These are phyloP conservation scores for Hericium alpestre DNA, from an alignment of 768 basidiomycete species.

Conservation along the genomic window DNA sequence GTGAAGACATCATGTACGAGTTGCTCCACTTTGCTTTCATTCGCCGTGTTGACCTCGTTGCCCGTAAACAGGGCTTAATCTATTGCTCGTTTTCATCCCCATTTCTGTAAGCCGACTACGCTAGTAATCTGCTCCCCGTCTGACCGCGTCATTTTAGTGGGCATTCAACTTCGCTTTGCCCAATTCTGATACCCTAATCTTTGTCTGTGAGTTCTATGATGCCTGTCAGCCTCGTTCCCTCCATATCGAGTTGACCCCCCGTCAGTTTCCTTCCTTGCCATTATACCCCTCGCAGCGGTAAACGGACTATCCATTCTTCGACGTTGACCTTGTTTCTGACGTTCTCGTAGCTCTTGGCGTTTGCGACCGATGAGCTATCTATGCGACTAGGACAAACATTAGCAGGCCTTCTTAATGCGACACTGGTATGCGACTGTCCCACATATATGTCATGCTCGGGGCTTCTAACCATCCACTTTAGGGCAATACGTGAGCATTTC, in stretches of 20 bases:
- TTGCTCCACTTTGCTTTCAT: not conserved
- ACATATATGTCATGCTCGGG: not conserved
- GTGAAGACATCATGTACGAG: conserved; percentile 46
- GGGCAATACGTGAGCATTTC: conserved; percentile 20
- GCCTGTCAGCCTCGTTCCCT: conserved; percentile 5
- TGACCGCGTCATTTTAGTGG: conserved; percentile 41
- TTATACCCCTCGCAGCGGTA: conserved; percentile 78
- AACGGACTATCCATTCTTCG: not conserved
- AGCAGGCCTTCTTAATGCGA: conserved; percentile 79
- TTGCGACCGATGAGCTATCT: conserved; percentile 80
- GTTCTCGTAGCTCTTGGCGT: conserved; percentile 51
- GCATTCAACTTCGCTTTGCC: conserved; percentile 50
- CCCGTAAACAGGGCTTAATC: conserved; percentile 45
- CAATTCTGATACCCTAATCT: conserved; percentile 46
- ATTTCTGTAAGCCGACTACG: conserved; percentile 38
- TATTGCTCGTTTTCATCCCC: conserved; percentile 64
- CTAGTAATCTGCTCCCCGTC: not conserved
- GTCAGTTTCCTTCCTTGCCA: conserved; percentile 67
- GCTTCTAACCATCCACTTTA: conserved; percentile 2
- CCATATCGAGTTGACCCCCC: not conserved
- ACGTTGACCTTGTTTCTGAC: not conserved
- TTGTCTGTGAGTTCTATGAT: conserved; percentile 46
- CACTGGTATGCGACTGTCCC: conserved; percentile 38
- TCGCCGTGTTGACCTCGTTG: not conserved
- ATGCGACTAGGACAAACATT: conserved; percentile 74